phyloP scores from a whole-genome alignment of 805 yeast genomes.

The Lipomyces oligophaga region DNA sequence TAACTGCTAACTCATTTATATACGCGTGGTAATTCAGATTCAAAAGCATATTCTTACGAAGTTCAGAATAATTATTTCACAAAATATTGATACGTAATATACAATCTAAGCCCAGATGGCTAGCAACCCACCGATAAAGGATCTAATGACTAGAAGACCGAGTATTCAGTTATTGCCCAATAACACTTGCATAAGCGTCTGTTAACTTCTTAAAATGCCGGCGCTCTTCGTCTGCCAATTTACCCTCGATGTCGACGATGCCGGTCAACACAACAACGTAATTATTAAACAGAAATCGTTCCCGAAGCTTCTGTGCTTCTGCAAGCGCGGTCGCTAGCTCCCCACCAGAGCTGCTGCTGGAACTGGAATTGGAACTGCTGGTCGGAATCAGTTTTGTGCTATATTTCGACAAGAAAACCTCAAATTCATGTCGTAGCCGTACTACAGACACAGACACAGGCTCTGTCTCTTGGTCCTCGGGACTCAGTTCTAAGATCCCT shows the following conservation, averaged over 20 bases:
- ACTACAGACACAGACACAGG: conserved; percentile 68
- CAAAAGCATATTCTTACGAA: no score
- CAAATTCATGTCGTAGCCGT: conserved; percentile 75
- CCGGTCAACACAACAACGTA: conserved; percentile 61
- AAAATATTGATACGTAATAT: no score
- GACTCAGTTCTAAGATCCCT: conserved; percentile 60
- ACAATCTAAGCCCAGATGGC: no score
- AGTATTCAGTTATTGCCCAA: no score
- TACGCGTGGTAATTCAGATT: no score
- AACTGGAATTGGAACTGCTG: no score
- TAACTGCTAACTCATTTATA: no score
- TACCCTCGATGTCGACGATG: conserved; percentile 45
- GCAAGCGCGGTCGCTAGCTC: conserved; percentile 29
- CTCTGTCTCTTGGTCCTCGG: conserved; percentile 47
- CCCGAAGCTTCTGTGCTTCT: conserved; percentile 48
- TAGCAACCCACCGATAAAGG: no score
- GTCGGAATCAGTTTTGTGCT: conserved; percentile 47
- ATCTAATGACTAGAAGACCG: no score
- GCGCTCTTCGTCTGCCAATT: conserved; percentile 43
- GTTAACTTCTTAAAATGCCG: conserved; percentile 46
- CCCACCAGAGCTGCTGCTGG: background rate
- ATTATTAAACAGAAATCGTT: conserved; percentile 69
- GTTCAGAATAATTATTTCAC: no score
- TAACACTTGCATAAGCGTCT: conserved; percentile 43
- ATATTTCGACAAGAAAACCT: conserved; percentile 67